Percentiles rank a stretch among this genome's conserved stretches.
Evolutionary conservation across 345 rosid species (phyloP).

Genomic region (Rubroshorea leprosula): DNA sequence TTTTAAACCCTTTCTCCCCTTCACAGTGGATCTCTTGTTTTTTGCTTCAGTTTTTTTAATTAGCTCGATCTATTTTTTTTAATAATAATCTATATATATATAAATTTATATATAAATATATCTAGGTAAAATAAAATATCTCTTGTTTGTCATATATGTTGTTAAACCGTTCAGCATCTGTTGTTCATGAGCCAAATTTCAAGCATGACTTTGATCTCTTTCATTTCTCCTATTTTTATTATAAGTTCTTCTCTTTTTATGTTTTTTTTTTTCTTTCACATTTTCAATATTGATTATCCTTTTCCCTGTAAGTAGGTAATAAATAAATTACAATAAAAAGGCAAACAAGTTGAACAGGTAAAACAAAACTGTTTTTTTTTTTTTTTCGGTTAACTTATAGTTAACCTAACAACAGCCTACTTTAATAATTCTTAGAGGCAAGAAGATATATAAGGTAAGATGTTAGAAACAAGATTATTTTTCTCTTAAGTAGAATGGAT

Average conservation of each 20-base stretch:
- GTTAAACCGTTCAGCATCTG: neutral
- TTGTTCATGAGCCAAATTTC: too few species aligned
- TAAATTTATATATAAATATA: too few species aligned
- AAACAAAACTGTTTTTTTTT: constrained; percentile 10
- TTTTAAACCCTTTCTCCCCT: neutral
- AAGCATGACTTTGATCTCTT: too few species aligned
- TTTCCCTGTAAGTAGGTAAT: too few species aligned
- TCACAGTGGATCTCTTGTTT: neutral
- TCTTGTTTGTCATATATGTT: neutral
- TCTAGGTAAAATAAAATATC: too few species aligned
- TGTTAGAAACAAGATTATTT: too few species aligned
- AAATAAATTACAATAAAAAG: neutral
- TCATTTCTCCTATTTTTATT: neutral
- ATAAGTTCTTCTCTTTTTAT: too few species aligned
- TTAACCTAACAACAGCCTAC: constrained; percentile 36
- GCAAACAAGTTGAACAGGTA: neutral
- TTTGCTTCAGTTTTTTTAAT: too few species aligned
- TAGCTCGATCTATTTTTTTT: too few species aligned
- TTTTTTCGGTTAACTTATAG: constrained; percentile 28
- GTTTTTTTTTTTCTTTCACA: neutral
- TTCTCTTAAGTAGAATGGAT: too few species aligned
- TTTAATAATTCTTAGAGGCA: neutral
- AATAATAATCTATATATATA: too few species aligned
- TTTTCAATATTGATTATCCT: neutral
- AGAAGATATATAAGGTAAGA: neutral